Conservation (phyloP, 2,329 filamentous ascomycete species). For the Arachnopeziza araneosa region DNA sequence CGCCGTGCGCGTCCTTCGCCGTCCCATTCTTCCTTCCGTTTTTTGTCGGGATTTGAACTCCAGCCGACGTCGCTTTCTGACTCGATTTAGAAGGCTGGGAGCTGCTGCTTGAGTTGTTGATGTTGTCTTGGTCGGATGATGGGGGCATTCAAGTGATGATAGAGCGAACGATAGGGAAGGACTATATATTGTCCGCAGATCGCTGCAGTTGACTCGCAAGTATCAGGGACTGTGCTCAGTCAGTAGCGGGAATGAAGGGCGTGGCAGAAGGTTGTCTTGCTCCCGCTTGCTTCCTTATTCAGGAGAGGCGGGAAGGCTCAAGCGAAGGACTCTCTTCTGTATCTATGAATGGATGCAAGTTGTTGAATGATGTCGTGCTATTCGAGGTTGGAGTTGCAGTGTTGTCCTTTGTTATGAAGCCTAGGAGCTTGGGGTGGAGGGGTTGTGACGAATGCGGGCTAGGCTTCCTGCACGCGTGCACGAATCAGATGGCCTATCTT, state of each 20-base stretch:
- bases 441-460: neutral
- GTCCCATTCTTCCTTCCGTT: constrained; percentile 31
- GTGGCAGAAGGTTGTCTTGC: neutral
- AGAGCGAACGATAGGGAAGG: neutral
- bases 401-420: neutral
- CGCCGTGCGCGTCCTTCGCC: constrained; percentile 27
- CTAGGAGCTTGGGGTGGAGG: neutral
- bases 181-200: neutral
- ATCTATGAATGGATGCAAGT: neutral
- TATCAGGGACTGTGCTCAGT: neutral
- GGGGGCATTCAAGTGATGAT: constrained; percentile 32
- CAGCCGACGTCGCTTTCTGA: constrained; percentile 21
- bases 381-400: neutral
- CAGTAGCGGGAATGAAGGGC: neutral
- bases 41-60: constrained; percentile 25
- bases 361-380: neutral
- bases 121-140: constrained; percentile 30
- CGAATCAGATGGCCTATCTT: neutral
- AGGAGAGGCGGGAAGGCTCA: constrained; percentile 9
- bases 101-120: constrained; percentile 16
- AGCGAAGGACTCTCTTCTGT: neutral
- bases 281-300: constrained; percentile 15
- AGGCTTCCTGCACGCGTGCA: neutral
- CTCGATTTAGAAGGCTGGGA: constrained; percentile 19
- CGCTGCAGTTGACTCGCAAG: neutral